Conservation (phyloP, 2,329 filamentous ascomycete species). For the Fusarium neocosmosporiellum region DNA sequence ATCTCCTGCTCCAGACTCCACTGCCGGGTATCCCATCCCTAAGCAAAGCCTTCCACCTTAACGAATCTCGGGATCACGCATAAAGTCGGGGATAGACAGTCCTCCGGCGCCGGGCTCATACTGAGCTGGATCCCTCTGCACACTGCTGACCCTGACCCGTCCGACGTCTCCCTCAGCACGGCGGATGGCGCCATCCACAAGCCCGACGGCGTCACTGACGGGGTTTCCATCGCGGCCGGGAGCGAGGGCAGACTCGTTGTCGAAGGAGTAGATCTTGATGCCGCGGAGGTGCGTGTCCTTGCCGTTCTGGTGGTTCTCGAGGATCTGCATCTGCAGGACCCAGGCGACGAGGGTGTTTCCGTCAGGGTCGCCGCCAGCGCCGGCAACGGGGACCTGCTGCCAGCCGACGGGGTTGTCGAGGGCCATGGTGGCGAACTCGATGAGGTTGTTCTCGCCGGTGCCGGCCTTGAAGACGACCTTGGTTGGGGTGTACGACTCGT, state of each 20-base stretch:
- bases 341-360: constrained; percentile 86
- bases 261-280: constrained; percentile 82
- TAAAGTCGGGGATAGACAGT: constrained; percentile 54
- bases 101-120: constrained; percentile 50
- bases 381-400: constrained; percentile 80
- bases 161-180: constrained; percentile 9
- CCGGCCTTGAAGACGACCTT: constrained; percentile 90
- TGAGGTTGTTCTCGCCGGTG: constrained; percentile 89
- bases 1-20: constrained; percentile 21
- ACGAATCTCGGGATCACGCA: constrained; percentile 57
- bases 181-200: constrained; percentile 37
- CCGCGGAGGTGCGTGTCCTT: constrained; percentile 98
- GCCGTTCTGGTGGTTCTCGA: constrained; percentile 98
- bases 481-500: constrained; percentile 97
- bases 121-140: constrained; percentile 44
- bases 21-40: background rate
- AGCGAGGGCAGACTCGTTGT: constrained; percentile 59
- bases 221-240: constrained; percentile 52
- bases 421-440: constrained; percentile 85
- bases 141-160: constrained; percentile 41
- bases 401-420: constrained; percentile 86
- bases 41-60: constrained; percentile 33
- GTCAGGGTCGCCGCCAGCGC: constrained; percentile 68
- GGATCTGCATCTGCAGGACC: constrained; percentile 88
- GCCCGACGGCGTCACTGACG: constrained; percentile 44